Evolutionary conservation across 2,329 filamentous ascomycete genomes (phyloP).

Genomic region (Neonectria ditissima): DNA sequence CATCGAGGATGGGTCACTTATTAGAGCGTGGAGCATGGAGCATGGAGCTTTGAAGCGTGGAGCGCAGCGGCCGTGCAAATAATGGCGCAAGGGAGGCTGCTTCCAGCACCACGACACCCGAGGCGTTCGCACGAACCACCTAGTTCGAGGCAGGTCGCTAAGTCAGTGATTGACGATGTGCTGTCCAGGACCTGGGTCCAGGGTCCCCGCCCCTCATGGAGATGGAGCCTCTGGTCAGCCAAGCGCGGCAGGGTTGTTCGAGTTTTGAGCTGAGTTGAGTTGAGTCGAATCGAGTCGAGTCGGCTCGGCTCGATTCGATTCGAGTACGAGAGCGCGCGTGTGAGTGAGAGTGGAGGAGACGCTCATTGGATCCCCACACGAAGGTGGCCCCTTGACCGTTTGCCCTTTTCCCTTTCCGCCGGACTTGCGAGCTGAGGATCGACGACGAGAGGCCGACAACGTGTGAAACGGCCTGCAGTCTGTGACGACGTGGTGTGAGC

Average conservation of each 20-base stretch:
- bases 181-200: slow-evolving; percentile 31
- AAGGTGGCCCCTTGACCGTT: not conserved
- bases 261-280: not conserved
- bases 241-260: slow-evolving; percentile 12
- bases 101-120: slow-evolving; percentile 37
- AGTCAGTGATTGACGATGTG: slow-evolving; percentile 35
- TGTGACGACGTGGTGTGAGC: slow-evolving; percentile 35
- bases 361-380: slow-evolving; percentile 18
- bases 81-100: slow-evolving; percentile 38
- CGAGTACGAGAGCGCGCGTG: slow-evolving; percentile 17
- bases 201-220: slow-evolving; percentile 27
- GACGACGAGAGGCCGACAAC: slow-evolving; percentile 12
- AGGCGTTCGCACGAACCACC: slow-evolving; percentile 43
- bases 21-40: slow-evolving; percentile 3
- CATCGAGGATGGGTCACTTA: slow-evolving; percentile 10
- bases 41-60: slow-evolving; percentile 10
- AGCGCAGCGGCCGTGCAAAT: slow-evolving; percentile 31
- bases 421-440: not conserved
- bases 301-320: not conserved
- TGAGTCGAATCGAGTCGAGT: not conserved
- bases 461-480: slow-evolving; percentile 23
- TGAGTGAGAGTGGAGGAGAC: slow-evolving; percentile 10
- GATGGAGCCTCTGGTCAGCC: slow-evolving; percentile 26
- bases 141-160: slow-evolving; percentile 43
- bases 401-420: not conserved